Evolutionary conservation across 2,329 filamentous ascomycete species (phyloP), one percentile per base, ranked within the genome.

Genomic region (Exophiala oligosperma): DNA sequence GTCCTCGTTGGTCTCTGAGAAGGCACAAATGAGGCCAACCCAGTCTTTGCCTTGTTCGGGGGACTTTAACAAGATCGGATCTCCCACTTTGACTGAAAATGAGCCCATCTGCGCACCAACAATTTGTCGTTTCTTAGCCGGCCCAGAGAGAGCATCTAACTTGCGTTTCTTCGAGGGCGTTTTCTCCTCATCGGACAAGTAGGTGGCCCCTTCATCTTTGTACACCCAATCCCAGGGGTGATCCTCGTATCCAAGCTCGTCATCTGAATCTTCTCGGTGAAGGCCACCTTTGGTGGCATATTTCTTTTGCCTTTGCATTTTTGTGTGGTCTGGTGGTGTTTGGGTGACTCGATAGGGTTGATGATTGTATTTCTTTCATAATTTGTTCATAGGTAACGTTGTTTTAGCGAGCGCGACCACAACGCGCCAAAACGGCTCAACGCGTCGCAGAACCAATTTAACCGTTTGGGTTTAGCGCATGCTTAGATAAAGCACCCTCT

Each of bases 11-110:
- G 87, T 84, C 47, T 93, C 86, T 40, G 87, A 71, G 65, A 99
- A 96, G 44, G 90, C 87, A 68, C 88, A 89, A 52, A 97, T 88
- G 61, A 99, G 86, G 35, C 91, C 94, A 2, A 95, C 89, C 92
- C 94, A 99, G 9, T 92, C 89, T 68, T 95, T 91, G 64, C 91
- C 91, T 41, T 85, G 84, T 3, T 90, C 91, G 40, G 95, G 91
- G 1, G 92, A 91, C 73, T 96, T 95, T 55, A 99, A 80, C 41
- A 97, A 79, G 37, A 97, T 88, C 21, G 85, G 84, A 69, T 99
- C 92, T 46, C 94, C 94, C 38, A 96, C 72, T 54, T 77, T 82
- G 75, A 92, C 96, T 69, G 88, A 83, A 64, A 97, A 96, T 11
- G 73, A 79, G 24, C 92, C 92, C 81, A 92, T 92, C 26, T 84